A percentile compares a stretch with the other conserved stretches of the same genome.
phyloP scores from a whole-genome alignment of 345 rosid genomes.

The Aquilaria yunnanensis region DNA sequence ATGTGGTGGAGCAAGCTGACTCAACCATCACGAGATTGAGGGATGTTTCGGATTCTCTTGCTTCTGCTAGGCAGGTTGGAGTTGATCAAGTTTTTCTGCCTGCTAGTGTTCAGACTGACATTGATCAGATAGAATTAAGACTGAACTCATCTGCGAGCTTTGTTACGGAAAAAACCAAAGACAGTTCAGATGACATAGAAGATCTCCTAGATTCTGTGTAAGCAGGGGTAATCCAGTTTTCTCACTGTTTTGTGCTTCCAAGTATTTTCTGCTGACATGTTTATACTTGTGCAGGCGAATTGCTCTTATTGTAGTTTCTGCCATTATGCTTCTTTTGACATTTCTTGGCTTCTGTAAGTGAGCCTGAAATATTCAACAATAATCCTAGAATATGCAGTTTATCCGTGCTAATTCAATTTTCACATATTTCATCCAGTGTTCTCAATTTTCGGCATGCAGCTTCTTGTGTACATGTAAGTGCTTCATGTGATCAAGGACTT shows the following conservation, averaged over 20 bases:
- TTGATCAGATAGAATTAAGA: conserved; percentile 64
- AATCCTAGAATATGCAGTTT: neutral
- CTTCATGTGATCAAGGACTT: neutral
- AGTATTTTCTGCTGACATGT: neutral
- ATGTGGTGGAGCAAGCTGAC: conserved; percentile 73
- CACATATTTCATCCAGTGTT: conserved; percentile 40
- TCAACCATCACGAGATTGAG: conserved; percentile 46
- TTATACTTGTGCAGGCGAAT: conserved; percentile 46
- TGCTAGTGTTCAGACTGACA: conserved; percentile 74
- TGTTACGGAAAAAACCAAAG: conserved; percentile 44
- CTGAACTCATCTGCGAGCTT: conserved; percentile 48
- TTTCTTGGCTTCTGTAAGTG: conserved; percentile 81
- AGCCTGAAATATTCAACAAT: conserved; percentile 1
- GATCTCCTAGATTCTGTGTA: conserved; percentile 76
- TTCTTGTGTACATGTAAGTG: conserved; percentile 78
- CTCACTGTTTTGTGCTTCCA: neutral
- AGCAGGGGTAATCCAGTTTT: neutral
- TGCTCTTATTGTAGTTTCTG: conserved; percentile 59
- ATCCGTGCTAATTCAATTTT: neutral
- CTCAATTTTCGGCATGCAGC: conserved; percentile 72
- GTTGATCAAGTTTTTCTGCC: conserved; percentile 75
- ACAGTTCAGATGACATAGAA: conserved; percentile 48
- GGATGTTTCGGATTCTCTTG: conserved; percentile 61
- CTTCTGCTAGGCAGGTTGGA: conserved; percentile 57
- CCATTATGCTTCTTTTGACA: conserved; percentile 70